Percentiles rank a stretch among this genome's conserved stretches.
These are phyloP conservation scores for Roridomyces roridus DNA, from an alignment of 768 basidiomycete genomes.

Conservation along the genomic window DNA sequence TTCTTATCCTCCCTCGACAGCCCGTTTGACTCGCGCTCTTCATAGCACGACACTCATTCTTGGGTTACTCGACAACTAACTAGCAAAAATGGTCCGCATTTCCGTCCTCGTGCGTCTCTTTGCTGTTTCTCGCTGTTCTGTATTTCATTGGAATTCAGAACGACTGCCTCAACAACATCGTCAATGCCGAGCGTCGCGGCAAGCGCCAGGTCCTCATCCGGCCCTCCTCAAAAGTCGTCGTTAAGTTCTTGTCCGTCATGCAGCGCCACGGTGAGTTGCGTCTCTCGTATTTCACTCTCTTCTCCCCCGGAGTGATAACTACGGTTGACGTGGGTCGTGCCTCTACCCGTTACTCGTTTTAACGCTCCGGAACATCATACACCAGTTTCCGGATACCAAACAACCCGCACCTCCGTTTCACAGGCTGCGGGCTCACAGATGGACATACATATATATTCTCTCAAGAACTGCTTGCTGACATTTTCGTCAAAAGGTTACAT, in stretches of 20 bases:
- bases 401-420: constrained; percentile 51
- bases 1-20: constrained; percentile 34
- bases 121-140: constrained; percentile 30
- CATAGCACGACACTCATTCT: constrained; percentile 85
- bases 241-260: constrained; percentile 98
- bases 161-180: constrained; percentile 84
- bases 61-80: constrained; percentile 52
- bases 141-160: constrained; percentile 10
- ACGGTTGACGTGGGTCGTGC: constrained; percentile 67
- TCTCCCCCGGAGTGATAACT: constrained; percentile 81
- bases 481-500: constrained; percentile 83
- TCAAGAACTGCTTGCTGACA: constrained; percentile 25
- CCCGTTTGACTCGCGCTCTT: constrained; percentile 83
- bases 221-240: constrained; percentile 96
- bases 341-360: constrained; percentile 80
- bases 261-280: constrained; percentile 87
- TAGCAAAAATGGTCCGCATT: constrained; percentile 79
- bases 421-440: constrained; percentile 60
- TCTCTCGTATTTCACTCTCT: background rate
- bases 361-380: constrained; percentile 78
- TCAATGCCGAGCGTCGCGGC: constrained; percentile 99
- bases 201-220: constrained; percentile 99
- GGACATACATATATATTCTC: constrained; percentile 49
- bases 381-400: constrained; percentile 62
- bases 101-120: constrained; percentile 83